phyloP scores from a whole-genome alignment of 2,329 filamentous ascomycete species.

The Xylaria sp. region DNA sequence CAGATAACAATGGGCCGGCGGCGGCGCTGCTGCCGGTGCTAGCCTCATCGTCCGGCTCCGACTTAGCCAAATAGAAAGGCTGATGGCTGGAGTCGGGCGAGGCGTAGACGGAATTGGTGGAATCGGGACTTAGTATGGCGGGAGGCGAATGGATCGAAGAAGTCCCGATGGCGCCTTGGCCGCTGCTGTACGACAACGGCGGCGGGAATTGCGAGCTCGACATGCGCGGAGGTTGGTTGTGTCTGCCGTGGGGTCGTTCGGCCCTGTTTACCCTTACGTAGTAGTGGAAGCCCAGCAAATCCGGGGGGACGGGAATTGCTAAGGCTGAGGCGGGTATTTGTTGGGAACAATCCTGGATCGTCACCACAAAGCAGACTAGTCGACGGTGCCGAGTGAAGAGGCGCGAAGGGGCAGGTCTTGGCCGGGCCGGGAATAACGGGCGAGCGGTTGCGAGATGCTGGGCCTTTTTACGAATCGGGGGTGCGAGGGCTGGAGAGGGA shows the following conservation, averaged over 20 bases:
- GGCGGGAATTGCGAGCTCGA: slow-evolving; percentile 46
- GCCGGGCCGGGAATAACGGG: slow-evolving; percentile 36
- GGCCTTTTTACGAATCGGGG: slow-evolving; percentile 43
- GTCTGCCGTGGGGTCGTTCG: slow-evolving; percentile 23
- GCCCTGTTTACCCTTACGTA: neutral
- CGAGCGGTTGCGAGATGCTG: slow-evolving; percentile 36
- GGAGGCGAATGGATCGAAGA: slow-evolving; percentile 43
- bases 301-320: neutral
- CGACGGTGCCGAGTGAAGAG: slow-evolving; percentile 19
- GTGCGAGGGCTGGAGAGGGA: slow-evolving; percentile 43
- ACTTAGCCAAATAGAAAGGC: slow-evolving; percentile 44
- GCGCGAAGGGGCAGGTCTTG: slow-evolving; percentile 25
- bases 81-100: slow-evolving; percentile 45
- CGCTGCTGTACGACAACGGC: slow-evolving; percentile 46
- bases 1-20: slow-evolving; percentile 39
- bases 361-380: slow-evolving; percentile 17
- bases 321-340: slow-evolving; percentile 17
- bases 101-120: slow-evolving; percentile 45
- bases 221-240: slow-evolving; percentile 39
- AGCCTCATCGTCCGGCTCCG: slow-evolving; percentile 47
- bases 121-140: slow-evolving; percentile 44
- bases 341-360: slow-evolving; percentile 6
- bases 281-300: neutral
- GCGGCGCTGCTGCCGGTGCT: slow-evolving; percentile 44
- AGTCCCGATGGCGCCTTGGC: slow-evolving; percentile 37